These are phyloP conservation scores for Pestalotiopsis sp. DNA, from an alignment of 2,329 filamentous ascomycete genomes.

Conservation along the genomic window DNA sequence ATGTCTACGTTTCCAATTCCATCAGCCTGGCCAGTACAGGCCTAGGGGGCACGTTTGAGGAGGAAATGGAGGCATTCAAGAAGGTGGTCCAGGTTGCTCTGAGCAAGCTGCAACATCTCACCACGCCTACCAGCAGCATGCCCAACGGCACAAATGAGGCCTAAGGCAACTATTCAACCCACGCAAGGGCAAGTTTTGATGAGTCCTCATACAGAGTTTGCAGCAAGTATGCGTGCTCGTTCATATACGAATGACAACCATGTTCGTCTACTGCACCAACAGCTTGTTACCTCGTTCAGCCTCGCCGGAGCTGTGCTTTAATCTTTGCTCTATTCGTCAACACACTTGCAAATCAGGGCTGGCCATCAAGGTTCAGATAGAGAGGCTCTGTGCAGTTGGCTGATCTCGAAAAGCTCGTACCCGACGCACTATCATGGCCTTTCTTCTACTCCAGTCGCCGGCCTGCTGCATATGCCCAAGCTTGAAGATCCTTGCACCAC, in stretches of 20 bases:
- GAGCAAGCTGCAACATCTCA: slow-evolving; percentile 48
- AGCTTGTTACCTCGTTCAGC: background rate
- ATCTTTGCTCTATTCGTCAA: background rate
- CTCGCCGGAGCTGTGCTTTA: background rate
- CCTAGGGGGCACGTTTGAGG: slow-evolving; percentile 81
- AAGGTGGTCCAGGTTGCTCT: slow-evolving; percentile 73
- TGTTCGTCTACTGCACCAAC: background rate
- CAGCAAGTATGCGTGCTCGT: background rate
- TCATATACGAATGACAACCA: background rate
- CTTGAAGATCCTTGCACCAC: slow-evolving; percentile 3
- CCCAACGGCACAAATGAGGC: slow-evolving; percentile 21
- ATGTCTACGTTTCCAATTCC: slow-evolving; percentile 90
- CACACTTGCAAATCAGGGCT: background rate
- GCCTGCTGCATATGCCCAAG: slow-evolving; percentile 4
- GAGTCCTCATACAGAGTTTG: background rate
- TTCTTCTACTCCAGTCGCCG: slow-evolving; percentile 1
- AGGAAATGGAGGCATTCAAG: slow-evolving; percentile 89
- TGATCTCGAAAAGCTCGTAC: background rate
- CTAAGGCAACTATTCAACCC: background rate
- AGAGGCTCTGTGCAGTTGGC: background rate
- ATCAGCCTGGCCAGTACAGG: slow-evolving; percentile 75
- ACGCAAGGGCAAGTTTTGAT: background rate
- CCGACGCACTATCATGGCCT: background rate
- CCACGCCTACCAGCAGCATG: slow-evolving; percentile 22
- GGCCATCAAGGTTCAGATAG: background rate